These are phyloP conservation scores for Polysphondylium violaceum DNA, from an alignment of 78 protist genomes.

Conservation along the genomic window DNA sequence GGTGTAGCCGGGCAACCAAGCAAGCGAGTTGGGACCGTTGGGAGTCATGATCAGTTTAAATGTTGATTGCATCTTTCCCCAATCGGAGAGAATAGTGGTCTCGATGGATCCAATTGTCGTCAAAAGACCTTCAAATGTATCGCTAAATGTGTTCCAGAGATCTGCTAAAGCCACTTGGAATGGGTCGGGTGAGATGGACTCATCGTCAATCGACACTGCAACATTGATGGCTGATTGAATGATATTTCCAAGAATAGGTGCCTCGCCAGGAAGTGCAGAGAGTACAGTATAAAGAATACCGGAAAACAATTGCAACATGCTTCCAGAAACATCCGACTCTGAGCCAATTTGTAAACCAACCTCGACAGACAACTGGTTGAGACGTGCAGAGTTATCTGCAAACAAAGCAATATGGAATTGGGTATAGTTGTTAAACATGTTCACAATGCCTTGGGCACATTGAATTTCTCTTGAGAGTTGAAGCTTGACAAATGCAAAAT, in stretches of 20 bases:
- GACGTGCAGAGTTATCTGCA: constrained; percentile 15
- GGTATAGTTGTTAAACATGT: neutral
- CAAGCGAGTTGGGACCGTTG: neutral
- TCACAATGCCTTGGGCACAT: constrained; percentile 5
- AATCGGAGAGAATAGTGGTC: constrained; percentile 1
- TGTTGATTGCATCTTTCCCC: constrained; percentile 17
- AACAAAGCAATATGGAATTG: neutral
- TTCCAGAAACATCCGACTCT: neutral
- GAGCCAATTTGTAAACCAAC: neutral
- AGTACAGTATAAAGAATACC: constrained; percentile 12
- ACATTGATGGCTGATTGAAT: constrained; percentile 3
- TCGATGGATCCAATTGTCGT: neutral
- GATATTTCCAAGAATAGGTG: neutral
- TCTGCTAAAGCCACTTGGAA: neutral
- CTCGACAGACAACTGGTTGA: neutral
- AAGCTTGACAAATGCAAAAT: neutral
- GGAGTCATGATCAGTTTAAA: neutral
- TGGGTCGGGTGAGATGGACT: constrained; percentile 3
- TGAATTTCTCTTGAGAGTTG: neutral
- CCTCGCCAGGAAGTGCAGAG: constrained; percentile 12
- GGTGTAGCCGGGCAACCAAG: neutral
- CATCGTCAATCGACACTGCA: neutral
- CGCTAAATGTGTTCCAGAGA: neutral
- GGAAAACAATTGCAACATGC: neutral
- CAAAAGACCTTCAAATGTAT: neutral